Evolutionary conservation across 441 rosid genomes (phyloP).

Genomic region (Euphorbia corollata): DNA sequence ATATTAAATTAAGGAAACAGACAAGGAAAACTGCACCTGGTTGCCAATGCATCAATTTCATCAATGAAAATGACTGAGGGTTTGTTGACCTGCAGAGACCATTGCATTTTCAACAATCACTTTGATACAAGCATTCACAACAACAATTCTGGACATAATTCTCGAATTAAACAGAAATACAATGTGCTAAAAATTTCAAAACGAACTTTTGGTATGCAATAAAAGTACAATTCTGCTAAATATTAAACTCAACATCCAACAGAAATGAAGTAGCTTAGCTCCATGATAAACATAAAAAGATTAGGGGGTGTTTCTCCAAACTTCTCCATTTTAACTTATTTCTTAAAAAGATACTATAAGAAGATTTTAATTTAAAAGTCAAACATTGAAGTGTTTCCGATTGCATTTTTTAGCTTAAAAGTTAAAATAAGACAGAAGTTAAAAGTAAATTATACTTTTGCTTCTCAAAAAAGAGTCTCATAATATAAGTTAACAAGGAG

Average conservation of each 20-base stretch:
- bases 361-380: no score
- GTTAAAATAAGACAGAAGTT: no score
- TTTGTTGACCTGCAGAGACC: slow-evolving; percentile 71
- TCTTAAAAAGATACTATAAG: no score
- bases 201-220: slow-evolving; percentile 3
- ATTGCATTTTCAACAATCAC: slow-evolving; percentile 17
- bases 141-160: slow-evolving; percentile 12
- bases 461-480: no score
- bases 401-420: no score
- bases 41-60: slow-evolving; percentile 91
- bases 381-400: no score
- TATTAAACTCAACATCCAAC: slow-evolving; percentile 1
- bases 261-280: not conserved
- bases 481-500: no score
- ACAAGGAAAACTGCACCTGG: slow-evolving; percentile 44
- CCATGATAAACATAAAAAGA: not conserved
- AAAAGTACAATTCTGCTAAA: not conserved
- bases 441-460: slow-evolving; percentile 1
- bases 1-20: slow-evolving; percentile 9
- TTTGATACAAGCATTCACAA: slow-evolving; percentile 9
- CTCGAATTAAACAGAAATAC: not conserved
- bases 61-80: slow-evolving; percentile 93
- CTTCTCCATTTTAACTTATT: no score
- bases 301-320: no score
- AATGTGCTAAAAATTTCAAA: slow-evolving; percentile 7